Evolutionary conservation across 768 basidiomycete species (phyloP).

Genomic region (Lactarius hatsudake): DNA sequence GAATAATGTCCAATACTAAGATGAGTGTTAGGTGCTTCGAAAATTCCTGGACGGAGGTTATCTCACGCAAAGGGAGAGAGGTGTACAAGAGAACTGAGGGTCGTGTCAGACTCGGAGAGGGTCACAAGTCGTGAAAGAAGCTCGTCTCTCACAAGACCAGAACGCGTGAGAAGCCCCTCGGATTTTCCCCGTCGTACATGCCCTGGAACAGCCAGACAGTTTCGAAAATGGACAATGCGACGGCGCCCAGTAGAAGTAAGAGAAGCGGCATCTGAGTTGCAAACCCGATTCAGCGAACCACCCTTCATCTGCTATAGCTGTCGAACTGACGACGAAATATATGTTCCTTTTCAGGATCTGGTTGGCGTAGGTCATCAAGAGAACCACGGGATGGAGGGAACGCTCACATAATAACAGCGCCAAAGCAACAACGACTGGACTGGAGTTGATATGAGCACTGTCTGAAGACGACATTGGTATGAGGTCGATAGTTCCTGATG

Average conservation of each 20-base stretch:
- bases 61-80: not conserved
- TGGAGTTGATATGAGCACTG: not conserved
- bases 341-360: constrained; percentile 7
- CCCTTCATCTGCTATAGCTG: not conserved
- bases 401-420: constrained; percentile 7
- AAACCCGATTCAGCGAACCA: not conserved
- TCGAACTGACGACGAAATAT: constrained; percentile 5
- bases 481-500: not conserved
- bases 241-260: not conserved
- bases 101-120: not conserved
- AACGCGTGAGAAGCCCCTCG: not conserved
- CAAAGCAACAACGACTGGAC: constrained; percentile 10
- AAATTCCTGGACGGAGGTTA: not conserved
- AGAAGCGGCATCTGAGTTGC: constrained; percentile 1
- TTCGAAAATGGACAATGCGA: not conserved
- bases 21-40: not conserved
- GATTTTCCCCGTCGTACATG: not conserved
- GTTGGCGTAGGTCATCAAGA: not conserved
- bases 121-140: not conserved
- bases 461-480: constrained; percentile 2
- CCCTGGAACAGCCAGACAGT: not conserved
- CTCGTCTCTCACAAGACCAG: constrained; percentile 1
- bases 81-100: constrained; percentile 1
- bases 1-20: constrained; percentile 6
- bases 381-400: not conserved